Evolutionary conservation across 2,329 filamentous ascomycete species (phyloP).

Genomic region (Trichothecium roseum): DNA sequence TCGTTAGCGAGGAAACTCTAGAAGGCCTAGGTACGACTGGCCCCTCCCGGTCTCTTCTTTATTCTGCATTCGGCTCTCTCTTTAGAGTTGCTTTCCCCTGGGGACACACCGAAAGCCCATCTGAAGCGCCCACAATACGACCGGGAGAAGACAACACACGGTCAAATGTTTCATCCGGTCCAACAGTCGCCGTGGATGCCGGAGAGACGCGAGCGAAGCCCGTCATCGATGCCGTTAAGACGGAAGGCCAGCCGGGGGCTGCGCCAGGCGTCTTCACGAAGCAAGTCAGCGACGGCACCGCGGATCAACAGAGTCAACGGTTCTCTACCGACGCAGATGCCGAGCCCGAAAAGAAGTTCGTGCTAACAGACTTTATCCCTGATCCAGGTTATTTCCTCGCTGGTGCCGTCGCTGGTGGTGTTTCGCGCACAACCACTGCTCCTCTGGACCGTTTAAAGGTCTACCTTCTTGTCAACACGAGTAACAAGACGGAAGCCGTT

Average conservation of each 20-base stretch:
- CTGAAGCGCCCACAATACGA: constrained; percentile 9
- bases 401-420: constrained; percentile 85
- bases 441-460: constrained; percentile 96
- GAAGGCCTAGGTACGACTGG: constrained; percentile 85
- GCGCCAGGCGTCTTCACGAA: constrained; percentile 9
- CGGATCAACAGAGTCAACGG: constrained; percentile 14
- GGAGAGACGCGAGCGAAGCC: constrained; percentile 5
- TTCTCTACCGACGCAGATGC: constrained; percentile 22
- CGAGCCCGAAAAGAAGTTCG: constrained; percentile 30
- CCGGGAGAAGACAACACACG: not conserved
- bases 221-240: not conserved
- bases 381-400: constrained; percentile 97
- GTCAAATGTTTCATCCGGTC: too few species aligned
- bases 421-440: constrained; percentile 90
- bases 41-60: constrained; percentile 47
- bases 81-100: constrained; percentile 51
- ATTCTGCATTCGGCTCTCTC: constrained; percentile 66
- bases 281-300: constrained; percentile 24
- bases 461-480: constrained; percentile 88
- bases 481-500: constrained; percentile 33
- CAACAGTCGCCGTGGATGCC: constrained; percentile 9
- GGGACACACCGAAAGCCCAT: constrained; percentile 15
- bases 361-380: constrained; percentile 61
- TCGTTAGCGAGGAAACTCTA: constrained; percentile 81
- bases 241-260: too few species aligned